These are phyloP conservation scores for Inga laurina DNA, from an alignment of 306 rosid genomes.

Conservation along the genomic window DNA sequence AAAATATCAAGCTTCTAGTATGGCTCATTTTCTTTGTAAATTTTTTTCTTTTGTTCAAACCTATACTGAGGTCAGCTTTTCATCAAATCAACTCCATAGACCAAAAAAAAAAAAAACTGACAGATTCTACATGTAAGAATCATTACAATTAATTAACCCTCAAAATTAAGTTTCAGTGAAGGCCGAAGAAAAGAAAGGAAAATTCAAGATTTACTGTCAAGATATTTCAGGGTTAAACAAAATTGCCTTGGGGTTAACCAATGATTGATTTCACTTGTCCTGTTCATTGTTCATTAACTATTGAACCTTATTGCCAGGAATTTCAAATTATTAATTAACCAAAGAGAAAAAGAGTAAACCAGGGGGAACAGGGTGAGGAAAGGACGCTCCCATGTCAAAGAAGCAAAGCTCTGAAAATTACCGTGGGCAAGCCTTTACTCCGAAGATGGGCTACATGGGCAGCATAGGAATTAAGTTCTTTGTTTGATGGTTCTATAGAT, in stretches of 20 bases:
- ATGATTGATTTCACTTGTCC: not conserved
- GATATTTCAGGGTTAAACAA: not conserved
- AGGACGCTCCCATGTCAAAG: not conserved
- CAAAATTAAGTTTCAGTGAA: not conserved
- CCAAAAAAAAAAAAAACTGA: not conserved
- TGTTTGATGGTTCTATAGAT: conserved; percentile 81
- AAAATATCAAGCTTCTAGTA: not conserved
- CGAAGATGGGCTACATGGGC: conserved; percentile 68
- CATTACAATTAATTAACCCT: not conserved
- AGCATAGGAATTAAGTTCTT: conserved; percentile 83
- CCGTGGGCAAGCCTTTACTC: conserved; percentile 88
- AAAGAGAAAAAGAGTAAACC: not conserved
- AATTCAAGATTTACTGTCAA: not conserved
- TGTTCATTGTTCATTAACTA: conserved; percentile 1
- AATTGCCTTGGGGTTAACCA: not conserved
- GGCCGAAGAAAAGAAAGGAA: not conserved
- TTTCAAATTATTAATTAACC: not conserved
- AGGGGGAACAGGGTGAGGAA: not conserved
- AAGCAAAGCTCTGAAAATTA: conserved; percentile 35
- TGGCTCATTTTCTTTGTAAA: not conserved
- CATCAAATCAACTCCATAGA: not conserved
- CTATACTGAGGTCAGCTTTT: not conserved
- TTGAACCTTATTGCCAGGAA: not conserved
- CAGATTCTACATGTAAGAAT: not conserved
- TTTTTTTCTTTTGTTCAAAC: not conserved